phyloP scores from a whole-genome alignment of 176 grass and related monocot genomes.

The Echinochloa phyllopogon region DNA sequence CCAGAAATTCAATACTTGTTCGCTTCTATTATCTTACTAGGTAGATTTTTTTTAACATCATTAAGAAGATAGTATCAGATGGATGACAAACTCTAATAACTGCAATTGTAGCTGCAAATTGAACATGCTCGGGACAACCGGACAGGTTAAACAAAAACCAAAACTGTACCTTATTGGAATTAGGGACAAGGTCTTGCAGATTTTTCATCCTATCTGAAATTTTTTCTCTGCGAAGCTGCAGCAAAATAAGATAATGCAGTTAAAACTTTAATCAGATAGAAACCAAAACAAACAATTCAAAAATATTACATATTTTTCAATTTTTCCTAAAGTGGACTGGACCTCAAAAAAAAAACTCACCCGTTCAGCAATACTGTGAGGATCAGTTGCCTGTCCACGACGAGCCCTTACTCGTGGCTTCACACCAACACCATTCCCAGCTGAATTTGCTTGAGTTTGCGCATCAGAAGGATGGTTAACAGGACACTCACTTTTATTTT shows the following conservation, averaged over 20 bases:
- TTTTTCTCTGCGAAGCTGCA: slow-evolving; percentile 85
- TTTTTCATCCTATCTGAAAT: slow-evolving; percentile 88
- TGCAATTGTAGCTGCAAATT: neutral
- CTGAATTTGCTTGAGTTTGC: slow-evolving; percentile 48
- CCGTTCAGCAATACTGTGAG: slow-evolving; percentile 89
- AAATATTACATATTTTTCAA: slow-evolving; percentile 16
- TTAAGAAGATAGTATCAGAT: neutral
- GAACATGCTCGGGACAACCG: neutral
- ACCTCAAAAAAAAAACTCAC: slow-evolving; percentile 42
- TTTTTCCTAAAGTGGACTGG: slow-evolving; percentile 8
- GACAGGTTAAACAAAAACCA: neutral
- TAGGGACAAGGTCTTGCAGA: slow-evolving; percentile 79
- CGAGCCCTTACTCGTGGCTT: slow-evolving; percentile 74
- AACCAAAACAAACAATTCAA: slow-evolving; percentile 14
- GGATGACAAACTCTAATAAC: neutral
- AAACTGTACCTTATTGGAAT: slow-evolving; percentile 67
- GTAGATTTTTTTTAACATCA: neutral
- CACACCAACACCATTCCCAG: slow-evolving; percentile 38
- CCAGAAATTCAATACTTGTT: neutral
- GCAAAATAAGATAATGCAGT: slow-evolving; percentile 24
- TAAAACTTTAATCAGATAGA: slow-evolving; percentile 26
- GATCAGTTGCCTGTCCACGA: slow-evolving; percentile 79
- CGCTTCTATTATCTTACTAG: neutral
- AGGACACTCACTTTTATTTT: slow-evolving; percentile 47
- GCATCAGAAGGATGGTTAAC: slow-evolving; percentile 48